phyloP scores from a whole-genome alignment of 495 filamentous ascomycete species.

The Cercophora newfieldiana region DNA sequence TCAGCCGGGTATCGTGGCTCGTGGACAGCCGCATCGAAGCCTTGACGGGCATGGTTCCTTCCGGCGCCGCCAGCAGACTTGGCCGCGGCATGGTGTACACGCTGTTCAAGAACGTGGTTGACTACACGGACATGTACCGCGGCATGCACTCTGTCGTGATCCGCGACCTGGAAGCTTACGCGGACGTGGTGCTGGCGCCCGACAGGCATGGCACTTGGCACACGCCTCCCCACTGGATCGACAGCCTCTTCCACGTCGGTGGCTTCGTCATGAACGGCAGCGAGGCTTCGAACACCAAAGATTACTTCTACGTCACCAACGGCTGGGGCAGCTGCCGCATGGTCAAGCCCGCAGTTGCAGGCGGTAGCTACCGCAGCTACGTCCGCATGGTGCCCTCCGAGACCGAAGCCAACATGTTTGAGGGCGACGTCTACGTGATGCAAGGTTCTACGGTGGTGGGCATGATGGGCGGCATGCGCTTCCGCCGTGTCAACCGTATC shows the following conservation, averaged over 20 bases:
- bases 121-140: constrained; percentile 44
- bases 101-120: constrained; percentile 59
- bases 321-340: constrained; percentile 63
- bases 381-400: constrained; percentile 54
- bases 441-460: constrained; percentile 51
- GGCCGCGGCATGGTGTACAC: constrained; percentile 64
- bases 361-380: constrained; percentile 60
- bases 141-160: constrained; percentile 29
- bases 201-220: constrained; percentile 52
- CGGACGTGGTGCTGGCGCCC: constrained; percentile 25
- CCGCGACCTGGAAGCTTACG: constrained; percentile 30
- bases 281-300: no score
- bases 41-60: no score
- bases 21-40: no score
- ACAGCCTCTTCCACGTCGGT: constrained; percentile 55
- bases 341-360: constrained; percentile 52
- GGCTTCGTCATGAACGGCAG: constrained; percentile 71
- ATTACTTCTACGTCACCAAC: no score
- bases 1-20: no score
- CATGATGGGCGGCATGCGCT: constrained; percentile 43
- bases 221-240: constrained; percentile 64
- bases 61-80: no score
- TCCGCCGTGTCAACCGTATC: constrained; percentile 55
- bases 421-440: constrained; percentile 55
- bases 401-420: constrained; percentile 28